A percentile compares a stretch with the other conserved stretches of the same genome.
Conservation (phyloP, 192 early-diverging fungal genomes). For the Lobulomyces angularis region DNA sequence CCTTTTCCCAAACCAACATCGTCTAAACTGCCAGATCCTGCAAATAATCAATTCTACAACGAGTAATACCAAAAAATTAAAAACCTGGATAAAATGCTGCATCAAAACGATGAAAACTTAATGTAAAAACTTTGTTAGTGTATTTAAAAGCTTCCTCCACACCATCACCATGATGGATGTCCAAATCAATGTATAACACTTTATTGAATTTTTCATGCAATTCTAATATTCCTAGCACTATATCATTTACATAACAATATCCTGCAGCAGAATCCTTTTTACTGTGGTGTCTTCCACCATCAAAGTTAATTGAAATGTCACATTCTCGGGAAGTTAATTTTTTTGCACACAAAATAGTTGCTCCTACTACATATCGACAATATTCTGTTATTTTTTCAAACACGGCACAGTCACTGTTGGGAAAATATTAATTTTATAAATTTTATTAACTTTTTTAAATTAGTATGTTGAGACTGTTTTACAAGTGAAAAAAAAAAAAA, state of each 20-base stretch:
- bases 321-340: slow-evolving; percentile 42
- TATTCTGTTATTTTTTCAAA: slow-evolving; percentile 15
- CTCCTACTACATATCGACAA: slow-evolving; percentile 11
- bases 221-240: slow-evolving; percentile 72
- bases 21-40: slow-evolving; percentile 9
- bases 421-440: neutral
- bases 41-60: neutral
- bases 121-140: slow-evolving; percentile 16
- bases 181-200: slow-evolving; percentile 35
- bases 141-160: slow-evolving; percentile 17
- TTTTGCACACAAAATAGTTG: slow-evolving; percentile 38
- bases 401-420: slow-evolving; percentile 17
- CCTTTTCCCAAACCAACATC: slow-evolving; percentile 9
- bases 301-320: slow-evolving; percentile 76
- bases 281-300: slow-evolving; percentile 59
- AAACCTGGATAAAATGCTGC: slow-evolving; percentile 25
- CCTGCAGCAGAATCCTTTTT: slow-evolving; percentile 78
- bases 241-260: slow-evolving; percentile 93
- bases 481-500: neutral
- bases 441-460: too few relatives aligned
- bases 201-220: slow-evolving; percentile 23
- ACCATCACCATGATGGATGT: slow-evolving; percentile 68
- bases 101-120: slow-evolving; percentile 20
- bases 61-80: slow-evolving; percentile 3
- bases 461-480: too few relatives aligned